Base-by-base conservation (phyloP, 352 stramenopile species). In the Globisporangium yorkense region DNA sequence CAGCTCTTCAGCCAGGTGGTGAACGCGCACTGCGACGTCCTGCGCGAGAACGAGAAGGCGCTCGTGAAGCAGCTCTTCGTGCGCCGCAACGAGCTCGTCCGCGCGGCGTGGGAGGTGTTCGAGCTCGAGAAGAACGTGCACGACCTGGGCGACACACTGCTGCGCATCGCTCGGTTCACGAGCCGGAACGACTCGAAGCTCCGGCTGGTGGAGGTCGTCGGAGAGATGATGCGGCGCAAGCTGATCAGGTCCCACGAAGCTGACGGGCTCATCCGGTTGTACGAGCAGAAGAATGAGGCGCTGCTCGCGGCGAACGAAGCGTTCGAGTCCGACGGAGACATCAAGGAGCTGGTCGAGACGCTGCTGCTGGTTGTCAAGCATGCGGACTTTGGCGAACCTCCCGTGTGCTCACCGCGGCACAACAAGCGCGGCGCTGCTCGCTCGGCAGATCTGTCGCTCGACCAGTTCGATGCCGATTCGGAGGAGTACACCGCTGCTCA, bases 331-430 rank as follows among this genome's bases (percentile, higher is more conserved):
- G 83, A 93, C 48, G 71, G 74, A 13, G 83, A 93, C 46, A 70
- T 89, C 12, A 80, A 80, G 27, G 83, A 93, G 50, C 64, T 93
- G 5, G 78, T 90, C 21, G 83, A 93, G 50, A 93, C 83, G 21
- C 48, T 93, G 54, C 59, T 89, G n/a, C 54, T 93, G 6, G 77
- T 93, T 16, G 80, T 93, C 21, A 93, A 93, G 57, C 83, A 93
- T 52, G 83, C 83, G 0, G 74, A 78, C 31, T 88, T 91, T 62
- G 77, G 73, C 16, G 61, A 60, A 5, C 61, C 68, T 1, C 65
- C 65, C 1, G 57, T 41, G 7, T 70, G 59, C 48, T 72, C 63
- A 16, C 65, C 59, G 15, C 57, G 57, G 20, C 57, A 62, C 61
- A 29, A 53, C 57, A 13, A 55, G 56, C 7, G 18, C 7, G 13